Base-by-base conservation (phyloP, 139 green algal genomes). In the Coelastrella sp. region DNA sequence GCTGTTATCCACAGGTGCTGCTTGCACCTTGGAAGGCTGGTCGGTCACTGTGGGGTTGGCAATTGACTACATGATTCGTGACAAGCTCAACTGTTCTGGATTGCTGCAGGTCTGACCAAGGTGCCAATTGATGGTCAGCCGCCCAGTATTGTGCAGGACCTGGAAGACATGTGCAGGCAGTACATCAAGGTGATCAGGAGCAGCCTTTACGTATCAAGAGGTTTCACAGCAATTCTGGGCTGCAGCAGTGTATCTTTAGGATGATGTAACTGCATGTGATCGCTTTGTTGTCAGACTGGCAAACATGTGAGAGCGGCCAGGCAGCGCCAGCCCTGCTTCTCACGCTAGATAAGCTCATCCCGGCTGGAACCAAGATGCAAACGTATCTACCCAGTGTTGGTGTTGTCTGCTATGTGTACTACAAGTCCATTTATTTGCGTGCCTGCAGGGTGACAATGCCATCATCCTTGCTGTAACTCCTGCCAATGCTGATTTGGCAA, bases 381-480 rank as follows among this genome's bases (percentile, higher is more conserved):
- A n/a, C n/a, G n/a, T n/a, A n/a, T n/a, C n/a, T n/a, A n/a, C n/a
- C n/a, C n/a, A n/a, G n/a, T n/a, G n/a, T n/a, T n/a, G n/a, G n/a
- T n/a, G n/a, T n/a, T n/a, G n/a, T n/a, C n/a, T n/a, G n/a, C n/a
- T n/a, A n/a, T n/a, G n/a, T n/a, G n/a, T n/a, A n/a, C n/a, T n/a
- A n/a, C n/a, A n/a, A n/a, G n/a, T n/a, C n/a, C n/a, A n/a, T n/a
- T n/a, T n/a, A n/a, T n/a, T n/a, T 6, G 17, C 20, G 4, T 80
- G 14, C 14, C 61, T 89, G 22, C 92, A 95, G 92, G 95, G 96
- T 89, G 94, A 97, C 66, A 98, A 98, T 90, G 96, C 97, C 74
- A 98, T 98, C 94, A 98, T 99, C 56, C 94, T 99, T 60, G 98
- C 98, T 0, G 98, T 99, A 3, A 97, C 97, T 3, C 97, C 98